phyloP scores from a whole-genome alignment of 1,284 basidiomycete species.

The Austroboletus olivaceoglutinosus region DNA sequence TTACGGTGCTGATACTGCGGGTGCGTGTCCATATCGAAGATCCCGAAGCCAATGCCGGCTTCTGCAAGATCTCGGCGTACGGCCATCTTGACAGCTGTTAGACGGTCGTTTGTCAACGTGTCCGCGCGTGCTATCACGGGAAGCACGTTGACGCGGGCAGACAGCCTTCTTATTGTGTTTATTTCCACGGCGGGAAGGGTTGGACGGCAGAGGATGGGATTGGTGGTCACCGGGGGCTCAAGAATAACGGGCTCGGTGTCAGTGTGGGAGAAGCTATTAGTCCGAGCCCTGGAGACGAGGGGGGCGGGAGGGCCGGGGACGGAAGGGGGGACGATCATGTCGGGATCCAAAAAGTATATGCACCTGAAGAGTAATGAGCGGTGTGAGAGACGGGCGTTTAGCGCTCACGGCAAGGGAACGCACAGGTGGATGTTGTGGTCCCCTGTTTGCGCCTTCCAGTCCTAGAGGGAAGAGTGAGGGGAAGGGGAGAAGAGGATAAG shows the following conservation, averaged over 20 bases:
- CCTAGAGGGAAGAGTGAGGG: slow-evolving; percentile 41
- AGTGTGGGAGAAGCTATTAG: slow-evolving; percentile 64
- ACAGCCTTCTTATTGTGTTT: slow-evolving; percentile 85
- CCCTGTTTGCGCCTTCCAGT: slow-evolving; percentile 60
- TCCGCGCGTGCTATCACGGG: slow-evolving; percentile 94
- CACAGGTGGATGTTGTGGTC: slow-evolving; percentile 80
- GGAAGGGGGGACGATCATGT: slow-evolving; percentile 66
- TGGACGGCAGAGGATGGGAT: slow-evolving; percentile 61
- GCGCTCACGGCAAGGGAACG: slow-evolving; percentile 37
- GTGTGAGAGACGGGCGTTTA: slow-evolving; percentile 14
- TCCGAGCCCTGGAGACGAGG: slow-evolving; percentile 59
- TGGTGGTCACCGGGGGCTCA: slow-evolving; percentile 71
- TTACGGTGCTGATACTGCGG: slow-evolving; percentile 47
- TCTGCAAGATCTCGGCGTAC: slow-evolving; percentile 74
- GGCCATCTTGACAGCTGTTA: slow-evolving; percentile 72
- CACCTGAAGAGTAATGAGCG: slow-evolving; percentile 48
- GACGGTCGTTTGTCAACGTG: slow-evolving; percentile 85
- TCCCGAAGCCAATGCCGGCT: slow-evolving; percentile 80
- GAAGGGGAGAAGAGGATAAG: slow-evolving; percentile 5
- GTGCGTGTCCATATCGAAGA: slow-evolving; percentile 69
- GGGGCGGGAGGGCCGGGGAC: slow-evolving; percentile 61
- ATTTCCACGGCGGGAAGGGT: slow-evolving; percentile 78
- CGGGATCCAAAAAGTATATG: slow-evolving; percentile 78
- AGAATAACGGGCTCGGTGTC: slow-evolving; percentile 73
- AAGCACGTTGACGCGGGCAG: slow-evolving; percentile 91